phyloP scores from a whole-genome alignment of 306 rosid genomes.

The Geum urbanum region DNA sequence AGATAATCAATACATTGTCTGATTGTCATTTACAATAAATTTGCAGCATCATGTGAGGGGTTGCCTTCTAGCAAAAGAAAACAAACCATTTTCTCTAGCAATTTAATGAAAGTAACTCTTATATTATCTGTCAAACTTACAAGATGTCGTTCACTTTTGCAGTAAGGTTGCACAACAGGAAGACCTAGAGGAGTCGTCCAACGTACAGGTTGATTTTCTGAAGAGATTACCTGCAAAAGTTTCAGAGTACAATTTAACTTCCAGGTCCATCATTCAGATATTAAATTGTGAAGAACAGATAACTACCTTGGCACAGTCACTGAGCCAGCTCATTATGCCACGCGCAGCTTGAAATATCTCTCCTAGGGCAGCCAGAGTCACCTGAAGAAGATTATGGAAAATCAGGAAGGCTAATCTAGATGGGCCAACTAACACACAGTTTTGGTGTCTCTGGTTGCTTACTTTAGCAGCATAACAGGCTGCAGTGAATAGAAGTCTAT shows the following conservation, averaged over 20 bases:
- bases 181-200: slow-evolving; percentile 95
- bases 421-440: not conserved
- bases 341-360: slow-evolving; percentile 90
- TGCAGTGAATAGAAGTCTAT: slow-evolving; percentile 54
- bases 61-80: not conserved
- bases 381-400: slow-evolving; percentile 36
- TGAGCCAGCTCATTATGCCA: slow-evolving; percentile 79
- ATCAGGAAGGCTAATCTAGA: not conserved
- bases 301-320: slow-evolving; percentile 83
- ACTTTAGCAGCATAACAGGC: slow-evolving; percentile 88
- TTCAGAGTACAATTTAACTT: slow-evolving; percentile 17
- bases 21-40: slow-evolving; percentile 11
- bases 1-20: slow-evolving; percentile 27
- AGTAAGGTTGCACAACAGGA: slow-evolving; percentile 85
- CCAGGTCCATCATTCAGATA: slow-evolving; percentile 8
- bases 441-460: slow-evolving; percentile 29
- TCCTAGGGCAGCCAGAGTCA: slow-evolving; percentile 87
- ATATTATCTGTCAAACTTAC: slow-evolving; percentile 39
- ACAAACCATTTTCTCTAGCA: not conserved
- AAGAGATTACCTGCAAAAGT: slow-evolving; percentile 58
- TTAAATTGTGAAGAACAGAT: slow-evolving; percentile 12
- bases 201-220: slow-evolving; percentile 73
- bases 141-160: slow-evolving; percentile 63
- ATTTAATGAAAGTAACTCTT: not conserved
- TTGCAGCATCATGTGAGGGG: not conserved